phyloP scores from a whole-genome alignment of 306 rosid genomes.

The Lathyrus aphaca region DNA sequence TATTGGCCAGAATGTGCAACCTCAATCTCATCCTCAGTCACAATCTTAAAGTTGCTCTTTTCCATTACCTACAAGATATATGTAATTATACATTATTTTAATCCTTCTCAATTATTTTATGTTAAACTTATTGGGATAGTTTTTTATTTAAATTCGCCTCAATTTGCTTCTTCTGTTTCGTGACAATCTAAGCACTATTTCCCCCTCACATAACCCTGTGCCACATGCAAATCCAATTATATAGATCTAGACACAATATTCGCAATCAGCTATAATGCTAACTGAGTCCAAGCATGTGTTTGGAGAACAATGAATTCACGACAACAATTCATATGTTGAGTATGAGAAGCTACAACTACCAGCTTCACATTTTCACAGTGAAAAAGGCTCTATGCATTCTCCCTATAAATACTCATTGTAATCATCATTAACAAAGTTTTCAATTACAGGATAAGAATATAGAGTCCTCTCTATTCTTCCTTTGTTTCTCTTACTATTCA shows the following conservation, averaged over 20 bases:
- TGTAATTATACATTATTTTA: constrained; percentile 25
- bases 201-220: no score
- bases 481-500: background rate
- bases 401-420: background rate
- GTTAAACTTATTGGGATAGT: background rate
- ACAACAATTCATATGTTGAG: no score
- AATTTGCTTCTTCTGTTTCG: background rate
- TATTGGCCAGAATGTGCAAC: constrained; percentile 89
- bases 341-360: no score
- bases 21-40: constrained; percentile 75
- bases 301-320: no score
- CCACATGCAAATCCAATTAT: no score
- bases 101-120: constrained; percentile 3
- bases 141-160: background rate
- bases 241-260: no score
- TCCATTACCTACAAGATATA: constrained; percentile 71
- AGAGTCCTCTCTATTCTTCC: background rate
- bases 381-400: background rate
- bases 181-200: no score
- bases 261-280: background rate
- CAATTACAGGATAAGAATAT: background rate
- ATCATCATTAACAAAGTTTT: background rate
- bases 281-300: background rate
- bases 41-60: constrained; percentile 90
- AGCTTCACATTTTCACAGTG: no score